Evolutionary conservation across 371 early-diverging fungal genomes (phyloP), one percentile per base, ranked within the genome.

Genomic region (Nematocida sp.): DNA sequence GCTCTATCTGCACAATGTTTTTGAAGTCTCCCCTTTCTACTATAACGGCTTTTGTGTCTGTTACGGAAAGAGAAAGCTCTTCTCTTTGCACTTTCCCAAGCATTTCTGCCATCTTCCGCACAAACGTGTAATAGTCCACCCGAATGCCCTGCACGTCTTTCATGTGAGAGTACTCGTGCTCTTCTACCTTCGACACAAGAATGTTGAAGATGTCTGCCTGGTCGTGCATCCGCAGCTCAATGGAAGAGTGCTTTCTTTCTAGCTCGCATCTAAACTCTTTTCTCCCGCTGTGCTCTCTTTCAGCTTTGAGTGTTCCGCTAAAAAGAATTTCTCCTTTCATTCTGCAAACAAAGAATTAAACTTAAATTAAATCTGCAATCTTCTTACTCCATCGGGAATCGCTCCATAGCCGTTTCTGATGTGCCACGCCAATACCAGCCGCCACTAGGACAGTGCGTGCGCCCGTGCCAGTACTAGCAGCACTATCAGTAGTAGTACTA

Each of bases 81-180:
- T 54, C 52, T 38, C 37, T 80, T 1, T 52, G 45, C 55, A 84
- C 37, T n/a, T 40, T 48, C 54, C 80, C 67, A 31, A 84, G 78
- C 52, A 84, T 50, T 43, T 80, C 80, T 3, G 77, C 62, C 25
- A 82, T 36, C 25, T 62, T 78, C 43, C 32, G 50, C 21, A 79
- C 52, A 64, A 84, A 84, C 57, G 38, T 63, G 2, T 76, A 76
- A 60, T 67, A 84, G 53, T 82, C 81, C 31, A 84, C 82, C 21
- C 80, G 62, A 46, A 84, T 81, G 46, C 79, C 80, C 67, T 84
- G 84, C 38, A 79, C 80, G n/a, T 79, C 76, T 66, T 84, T 84
- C 32, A 81, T 48, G 2, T 78, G 55, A 64, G 79, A 81, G 62
- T 81, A 84, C 50, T 82, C 82, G 31, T 25, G 13, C 50, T 60